Evolutionary conservation across 192 early-diverging fungal species (phyloP), one percentile per base, ranked within the genome.

Genomic region (Funneliformis mosseae): DNA sequence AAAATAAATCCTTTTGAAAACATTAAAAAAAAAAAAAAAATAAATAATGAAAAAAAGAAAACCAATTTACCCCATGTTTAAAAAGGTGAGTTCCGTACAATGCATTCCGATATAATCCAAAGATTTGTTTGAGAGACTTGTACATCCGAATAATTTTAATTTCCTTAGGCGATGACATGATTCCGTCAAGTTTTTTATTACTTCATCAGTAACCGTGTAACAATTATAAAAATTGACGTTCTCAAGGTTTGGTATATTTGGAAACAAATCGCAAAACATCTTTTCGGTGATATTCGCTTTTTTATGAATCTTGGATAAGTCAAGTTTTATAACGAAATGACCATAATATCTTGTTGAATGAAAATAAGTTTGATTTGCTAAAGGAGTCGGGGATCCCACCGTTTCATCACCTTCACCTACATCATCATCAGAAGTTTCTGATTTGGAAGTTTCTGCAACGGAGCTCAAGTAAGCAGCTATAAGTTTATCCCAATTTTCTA

Each of bases 271-370:
- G 12, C 39, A 12, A 69, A 69, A 27, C 67, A 69, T 69, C 14
- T 69, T 16, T 12, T 69, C 67, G 28, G 67, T 69, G 21, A 69
- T 28, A 28, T n/a, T 16, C 18, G 12, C 28, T 41, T 69, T 69
- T 28, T 16, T 18, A 4, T 69, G 28, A 28, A 69, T 28, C 18
- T n/a, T 9, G 12, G 67, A 69, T 2, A 69, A 69, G 14, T 69
- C 67, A 14, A 69, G n/a, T 21, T 39, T 41, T 38, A 11, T 69
- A 39, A 69, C 67, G 28, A 14, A 69, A 18, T 28, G 6, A 14
- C 67, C 67, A 41, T 69, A 69, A 18, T 21, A n/a, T 39, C 18
- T 18, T 39, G 67, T 69, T 69, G 67, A 69, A 27, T 69, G 33
- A 27, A 69, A 69, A 7, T 28, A 69, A 39, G 9, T 69, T 16